phyloP scores from a whole-genome alignment of 305 asterid species.

The Fraxinus sp. region DNA sequence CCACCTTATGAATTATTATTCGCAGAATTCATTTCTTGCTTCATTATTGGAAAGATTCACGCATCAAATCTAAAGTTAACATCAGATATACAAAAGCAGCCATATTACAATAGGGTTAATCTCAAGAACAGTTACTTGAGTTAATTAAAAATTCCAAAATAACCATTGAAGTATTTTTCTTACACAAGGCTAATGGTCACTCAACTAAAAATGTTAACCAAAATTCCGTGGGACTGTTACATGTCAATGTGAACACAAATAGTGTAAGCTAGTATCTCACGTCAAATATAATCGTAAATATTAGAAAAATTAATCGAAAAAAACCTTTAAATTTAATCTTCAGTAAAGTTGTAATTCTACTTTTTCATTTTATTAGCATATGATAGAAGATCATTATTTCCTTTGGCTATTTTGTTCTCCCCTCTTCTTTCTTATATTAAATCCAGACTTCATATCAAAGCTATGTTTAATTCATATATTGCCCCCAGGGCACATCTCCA shows the following conservation, averaged over 20 bases:
- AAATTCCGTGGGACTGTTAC: background rate
- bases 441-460: background rate
- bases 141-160: background rate
- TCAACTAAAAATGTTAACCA: background rate
- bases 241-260: background rate
- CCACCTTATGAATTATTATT: no score
- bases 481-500: no score
- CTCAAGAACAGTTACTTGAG: no score
- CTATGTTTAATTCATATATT: no score
- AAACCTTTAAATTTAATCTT: no score
- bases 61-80: no score
- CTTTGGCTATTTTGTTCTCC: background rate
- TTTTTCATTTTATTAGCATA: background rate
- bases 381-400: background rate
- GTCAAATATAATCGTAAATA: no score
- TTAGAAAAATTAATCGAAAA: no score
- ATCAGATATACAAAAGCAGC: no score
- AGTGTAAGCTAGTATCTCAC: background rate
- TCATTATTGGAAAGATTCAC: no score
- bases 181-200: background rate
- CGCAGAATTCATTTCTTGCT: background rate
- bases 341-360: background rate
- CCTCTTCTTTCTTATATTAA: background rate
- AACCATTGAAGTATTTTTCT: background rate
- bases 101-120: no score